phyloP scores from a whole-genome alignment of 2,329 filamentous ascomycete species.

The Ceratocystis cubensis region DNA sequence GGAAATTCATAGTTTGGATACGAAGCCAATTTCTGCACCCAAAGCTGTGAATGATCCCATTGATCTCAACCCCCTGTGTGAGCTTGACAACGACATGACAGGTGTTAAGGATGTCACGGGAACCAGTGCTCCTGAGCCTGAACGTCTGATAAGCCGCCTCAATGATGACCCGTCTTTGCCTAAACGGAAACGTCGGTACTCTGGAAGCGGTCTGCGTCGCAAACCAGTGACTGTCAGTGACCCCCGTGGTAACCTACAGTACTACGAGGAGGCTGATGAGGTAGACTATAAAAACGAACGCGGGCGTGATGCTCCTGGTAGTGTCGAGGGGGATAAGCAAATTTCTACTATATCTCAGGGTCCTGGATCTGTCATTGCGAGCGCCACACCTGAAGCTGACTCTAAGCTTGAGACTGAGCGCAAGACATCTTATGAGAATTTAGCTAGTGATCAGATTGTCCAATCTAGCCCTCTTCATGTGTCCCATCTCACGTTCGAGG shows the following conservation, averaged over 20 bases:
- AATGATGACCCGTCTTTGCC: slow-evolving; percentile 14
- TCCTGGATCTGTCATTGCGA: background rate
- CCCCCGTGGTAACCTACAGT: slow-evolving; percentile 67
- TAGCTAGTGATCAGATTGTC: background rate
- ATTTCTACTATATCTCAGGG: slow-evolving; percentile 11
- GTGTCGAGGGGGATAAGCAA: slow-evolving; percentile 21
- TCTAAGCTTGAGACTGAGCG: background rate
- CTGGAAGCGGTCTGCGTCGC: slow-evolving; percentile 66
- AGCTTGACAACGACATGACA: slow-evolving; percentile 10
- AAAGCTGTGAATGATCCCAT: slow-evolving; percentile 1
- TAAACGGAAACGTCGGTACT: slow-evolving; percentile 61
- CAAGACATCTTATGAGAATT: background rate
- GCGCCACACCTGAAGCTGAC: slow-evolving; percentile 7
- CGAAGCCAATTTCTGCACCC: background rate
- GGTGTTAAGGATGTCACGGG: slow-evolving; percentile 45
- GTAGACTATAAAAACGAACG: slow-evolving; percentile 61
- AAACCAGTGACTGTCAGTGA: slow-evolving; percentile 61
- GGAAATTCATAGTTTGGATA: background rate
- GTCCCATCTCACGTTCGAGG: slow-evolving; percentile 20
- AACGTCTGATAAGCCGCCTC: slow-evolving; percentile 30
- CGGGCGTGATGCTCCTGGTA: slow-evolving; percentile 32
- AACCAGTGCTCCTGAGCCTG: slow-evolving; percentile 52
- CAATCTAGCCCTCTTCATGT: slow-evolving; percentile 19
- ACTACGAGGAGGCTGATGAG: slow-evolving; percentile 81
- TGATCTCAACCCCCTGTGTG: background rate